Conservation (phyloP, 805 yeast genomes). For the Saccharomycopsis schoenii region DNA sequence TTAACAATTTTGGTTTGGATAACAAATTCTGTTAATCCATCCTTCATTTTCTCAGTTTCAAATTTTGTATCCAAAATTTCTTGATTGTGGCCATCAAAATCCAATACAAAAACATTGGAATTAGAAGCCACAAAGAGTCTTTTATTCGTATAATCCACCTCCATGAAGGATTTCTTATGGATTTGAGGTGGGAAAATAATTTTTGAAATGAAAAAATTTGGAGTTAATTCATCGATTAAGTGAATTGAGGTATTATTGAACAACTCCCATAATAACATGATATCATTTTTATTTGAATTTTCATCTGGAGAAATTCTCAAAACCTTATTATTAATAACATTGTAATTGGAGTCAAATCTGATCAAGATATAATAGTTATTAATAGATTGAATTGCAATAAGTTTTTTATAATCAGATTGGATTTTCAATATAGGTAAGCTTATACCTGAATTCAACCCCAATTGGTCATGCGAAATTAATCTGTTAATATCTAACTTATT, state of each 20-base stretch:
- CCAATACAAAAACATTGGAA: not conserved
- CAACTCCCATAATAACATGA: not conserved
- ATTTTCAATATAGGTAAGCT: conserved; percentile 13
- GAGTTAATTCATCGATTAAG: not conserved
- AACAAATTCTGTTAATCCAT: not conserved
- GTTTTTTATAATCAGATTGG: conserved; percentile 5
- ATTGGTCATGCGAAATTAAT: not conserved
- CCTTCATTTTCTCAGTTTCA: not conserved
- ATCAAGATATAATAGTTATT: conserved; percentile 4
- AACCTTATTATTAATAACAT: not conserved
- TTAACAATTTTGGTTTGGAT: conserved; percentile 11
- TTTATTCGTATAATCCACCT: conserved; percentile 10
- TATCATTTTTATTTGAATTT: not conserved
- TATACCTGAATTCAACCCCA: not conserved
- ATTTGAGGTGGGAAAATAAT: not conserved
- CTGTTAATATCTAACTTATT: conserved; percentile 3
- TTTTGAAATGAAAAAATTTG: not conserved
- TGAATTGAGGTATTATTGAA: conserved; percentile 3
- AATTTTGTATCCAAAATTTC: not conserved
- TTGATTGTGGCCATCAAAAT: conserved; percentile 4
- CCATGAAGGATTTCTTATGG: conserved; percentile 1
- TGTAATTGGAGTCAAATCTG: not conserved
- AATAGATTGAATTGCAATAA: conserved; percentile 11
- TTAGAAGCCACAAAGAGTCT: conserved; percentile 3
- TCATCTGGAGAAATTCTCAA: not conserved